Evolutionary conservation across 371 early-diverging fungal genomes (phyloP), one percentile per base, ranked within the genome.

Genomic region (Thermomucor indicae-seudaticae): DNA sequence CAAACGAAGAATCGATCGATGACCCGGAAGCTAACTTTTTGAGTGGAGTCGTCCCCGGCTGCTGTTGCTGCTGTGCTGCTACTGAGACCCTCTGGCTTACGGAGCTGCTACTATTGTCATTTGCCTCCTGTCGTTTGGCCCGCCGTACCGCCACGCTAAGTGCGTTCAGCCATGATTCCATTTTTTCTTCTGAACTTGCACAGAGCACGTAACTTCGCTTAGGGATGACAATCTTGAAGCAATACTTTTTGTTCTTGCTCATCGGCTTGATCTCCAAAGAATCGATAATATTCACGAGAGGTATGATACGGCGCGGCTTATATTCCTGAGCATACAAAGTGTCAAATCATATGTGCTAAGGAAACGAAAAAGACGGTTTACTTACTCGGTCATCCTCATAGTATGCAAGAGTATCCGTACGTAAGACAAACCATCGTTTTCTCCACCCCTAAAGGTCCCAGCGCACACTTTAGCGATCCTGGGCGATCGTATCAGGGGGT

Each of bases 391-490:
- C 79, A 54, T 93, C 82, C 62, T 91, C 89, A 67, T 93, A 93
- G 57, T 82, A 85, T 4, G 81, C 72, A 37, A 93, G 60, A n/a
- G 79, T 81, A 42, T 85, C 86, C 30, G 81, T 81, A 30, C 91
- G 67, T 8, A 93, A 59, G 7, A 91, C 93, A 69, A 90, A 90
- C 91, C 90, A 93, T 22, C 89, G 79, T 55, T 84, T 86, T 62
- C 85, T 82, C 93, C 93, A 93, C 17, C 79, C 75, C 82, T 86
- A 63, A 31, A 38, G 37, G 14, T 10, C 31, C 14, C 6, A 29
- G 32, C 19, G 10, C 6, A 40, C 0, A 30, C 0, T 5, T 35
- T 17, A 16, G 17, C 29, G 5, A 25, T 20, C 32, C 30, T 16
- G 10, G 25, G 25, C 22, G n/a, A 34, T 20, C 17, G 34, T 19